Evolutionary conservation across 768 basidiomycete species (phyloP).

Genomic region (Leccinum subgranulosum): DNA sequence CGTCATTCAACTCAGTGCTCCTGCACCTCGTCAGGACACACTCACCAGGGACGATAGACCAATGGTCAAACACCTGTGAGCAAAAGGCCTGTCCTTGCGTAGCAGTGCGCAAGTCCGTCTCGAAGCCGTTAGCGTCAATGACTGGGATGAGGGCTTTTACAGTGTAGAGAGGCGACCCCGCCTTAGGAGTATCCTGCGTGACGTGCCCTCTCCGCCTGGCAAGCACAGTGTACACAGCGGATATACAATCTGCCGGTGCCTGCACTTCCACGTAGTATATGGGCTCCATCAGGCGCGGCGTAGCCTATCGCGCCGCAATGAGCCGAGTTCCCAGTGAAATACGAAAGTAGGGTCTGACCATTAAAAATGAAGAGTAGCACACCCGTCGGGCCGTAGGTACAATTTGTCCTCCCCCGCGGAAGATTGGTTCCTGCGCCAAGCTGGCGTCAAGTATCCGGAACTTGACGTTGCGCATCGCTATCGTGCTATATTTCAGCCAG

Average conservation of each 20-base stretch:
- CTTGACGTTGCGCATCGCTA: conserved; percentile 98
- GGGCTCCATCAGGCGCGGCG: conserved; percentile 94
- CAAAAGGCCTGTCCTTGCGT: conserved; percentile 99
- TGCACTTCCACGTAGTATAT: conserved; percentile 99
- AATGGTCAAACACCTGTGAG: conserved; percentile 95
- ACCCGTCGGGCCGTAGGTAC: conserved; percentile 98
- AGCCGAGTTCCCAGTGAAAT: conserved; percentile 5
- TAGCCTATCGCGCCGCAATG: conserved; percentile 55
- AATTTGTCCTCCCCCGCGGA: conserved; percentile 96
- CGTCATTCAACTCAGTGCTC: not conserved
- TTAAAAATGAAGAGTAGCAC: conserved; percentile 98
- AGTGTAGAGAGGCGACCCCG: conserved; percentile 96
- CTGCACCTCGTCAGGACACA: conserved; percentile 8
- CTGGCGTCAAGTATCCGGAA: conserved; percentile 93
- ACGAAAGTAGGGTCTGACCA: conserved; percentile 55
- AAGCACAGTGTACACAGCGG: conserved; percentile 96
- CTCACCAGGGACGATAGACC: conserved; percentile 96
- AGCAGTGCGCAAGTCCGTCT: conserved; percentile 95
- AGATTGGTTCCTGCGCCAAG: conserved; percentile 93
- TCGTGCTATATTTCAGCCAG: not conserved
- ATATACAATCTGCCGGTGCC: conserved; percentile 97
- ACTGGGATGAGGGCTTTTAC: conserved; percentile 98
- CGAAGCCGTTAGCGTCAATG: conserved; percentile 98
- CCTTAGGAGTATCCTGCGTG: conserved; percentile 96
- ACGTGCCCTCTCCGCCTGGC: conserved; percentile 99